Base-by-base conservation (phyloP, 345 rosid genomes). In the Eucalyptus regnans region DNA sequence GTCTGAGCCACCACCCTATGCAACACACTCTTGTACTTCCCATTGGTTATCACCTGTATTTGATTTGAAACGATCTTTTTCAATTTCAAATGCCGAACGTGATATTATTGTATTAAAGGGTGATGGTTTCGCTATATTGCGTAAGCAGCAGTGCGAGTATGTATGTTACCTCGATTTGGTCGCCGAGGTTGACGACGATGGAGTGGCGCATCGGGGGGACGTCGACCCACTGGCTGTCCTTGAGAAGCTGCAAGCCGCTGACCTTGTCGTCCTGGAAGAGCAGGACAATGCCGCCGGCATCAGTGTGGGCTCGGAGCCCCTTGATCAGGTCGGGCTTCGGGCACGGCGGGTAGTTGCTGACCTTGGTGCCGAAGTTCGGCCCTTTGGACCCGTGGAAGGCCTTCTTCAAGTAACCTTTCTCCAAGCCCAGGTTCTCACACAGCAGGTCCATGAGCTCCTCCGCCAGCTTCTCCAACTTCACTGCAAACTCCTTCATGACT, bases 291-390 rank as follows among this genome's bases (percentile, higher is more conserved):
- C 99, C 99, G 4, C 99, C 99, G 2, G 99, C 99, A 20, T 97
- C 99, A 20, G 99, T 96, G 91, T 97, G 99, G 54, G 98, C 98
- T 1, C 99, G 90, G 86, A 97, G 98, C 2, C 99, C 99, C 93
- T 97, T 97, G 91, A 97, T 93, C 46, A 95, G 90, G 50, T 97
- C 96, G 37, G 99, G 99, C 86, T 95, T 94, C 4, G 99, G 99
- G 90, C 97, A 96, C n/a, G 99, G 98, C 44, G 99, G 99, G 90
- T 97, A 97, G 93, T 96, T 97, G 92, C 99, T 96, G 4, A 97
- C 98, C 88, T 97, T 97, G 86, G 99, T 97, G 41, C 99, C 99
- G 43, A 95, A 97, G 12, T 94, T 96, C 44, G 99, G 99, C 1
- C 95, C 95, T 18, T 68, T 95, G 44, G 97, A 88, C 3, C 99